Evolutionary conservation across 2,329 filamentous ascomycete genomes (phyloP), one percentile per base, ranked within the genome.

Genomic region (Trichoderma atroviride): DNA sequence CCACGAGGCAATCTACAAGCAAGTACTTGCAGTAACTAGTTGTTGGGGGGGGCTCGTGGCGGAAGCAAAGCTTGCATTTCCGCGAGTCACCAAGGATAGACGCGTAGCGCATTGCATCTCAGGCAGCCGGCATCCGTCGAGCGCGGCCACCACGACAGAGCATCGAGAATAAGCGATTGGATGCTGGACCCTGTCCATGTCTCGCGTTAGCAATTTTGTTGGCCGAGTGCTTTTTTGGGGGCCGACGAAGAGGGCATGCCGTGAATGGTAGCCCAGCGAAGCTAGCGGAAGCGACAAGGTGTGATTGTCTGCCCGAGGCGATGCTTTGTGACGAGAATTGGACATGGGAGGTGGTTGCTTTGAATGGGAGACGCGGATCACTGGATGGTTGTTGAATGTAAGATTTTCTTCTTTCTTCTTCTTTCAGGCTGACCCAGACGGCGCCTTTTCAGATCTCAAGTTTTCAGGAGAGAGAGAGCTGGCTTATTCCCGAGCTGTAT

Each of bases 41-140:
- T 33, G 55, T 33, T 57, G n/a, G 19, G 35, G 35, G 13, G 24
- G 22, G 40, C 40, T 40, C 22, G 19, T 22, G 6, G 57, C 57
- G 57, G 63, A 66, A 66, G 37, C 63, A 58, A 55, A 66, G 22
- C n/a, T 14, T 58, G 53, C 53, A 50, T 66, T 16, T 58, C 63
- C 53, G 19, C 40, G 63, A 29, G 40, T 47, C 53, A 16, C 19
- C 5, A n/a, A 55, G 33, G 53, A 50, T 35, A 0, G 9, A n/a
- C 11, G 27, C 14, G 63, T 53, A 58, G n/a, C 22, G 47, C 47
- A 50, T 50, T 58, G 63, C 63, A 58, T 66, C n/a, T 52, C n/a
- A 50, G 35, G 53, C 35, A 35, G 53, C 19, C 22, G n/a, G 35
- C 14, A 33, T 6, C 33, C n/a, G 61, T 24, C 27, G 14, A 37